Evolutionary conservation across 441 rosid species (phyloP).

Genomic region (Daphne laureola): DNA sequence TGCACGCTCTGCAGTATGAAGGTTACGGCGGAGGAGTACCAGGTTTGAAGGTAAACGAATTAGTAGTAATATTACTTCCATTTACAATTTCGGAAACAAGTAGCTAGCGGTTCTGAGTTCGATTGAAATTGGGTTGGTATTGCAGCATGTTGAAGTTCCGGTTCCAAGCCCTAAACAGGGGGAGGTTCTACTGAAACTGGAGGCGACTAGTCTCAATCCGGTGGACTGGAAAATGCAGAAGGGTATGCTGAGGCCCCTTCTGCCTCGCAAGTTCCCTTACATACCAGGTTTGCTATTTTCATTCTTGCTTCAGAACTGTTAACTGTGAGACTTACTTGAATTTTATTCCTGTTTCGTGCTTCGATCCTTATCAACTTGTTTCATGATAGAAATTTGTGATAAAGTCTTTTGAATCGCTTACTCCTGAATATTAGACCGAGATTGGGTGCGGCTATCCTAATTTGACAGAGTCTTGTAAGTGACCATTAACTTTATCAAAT

Average conservation of each 20-base stretch:
- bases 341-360: too few species aligned
- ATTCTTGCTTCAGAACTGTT: neutral
- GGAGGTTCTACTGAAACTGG: conserved; percentile 45
- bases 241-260: conserved; percentile 47
- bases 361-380: too few species aligned
- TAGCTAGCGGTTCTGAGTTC: neutral
- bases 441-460: too few species aligned
- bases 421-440: too few species aligned
- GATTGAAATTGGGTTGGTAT: neutral
- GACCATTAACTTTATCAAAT: too few species aligned
- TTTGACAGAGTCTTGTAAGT: too few species aligned
- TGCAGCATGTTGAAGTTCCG: conserved; percentile 59
- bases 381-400: too few species aligned
- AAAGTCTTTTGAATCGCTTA: too few species aligned
- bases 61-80: too few species aligned
- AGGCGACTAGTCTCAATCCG: conserved; percentile 56
- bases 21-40: conserved; percentile 49
- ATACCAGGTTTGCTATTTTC: conserved; percentile 42
- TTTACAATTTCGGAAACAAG: neutral
- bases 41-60: conserved; percentile 33
- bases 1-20: conserved; percentile 42
- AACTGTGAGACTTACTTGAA: too few species aligned
- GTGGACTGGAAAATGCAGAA: conserved; percentile 64
- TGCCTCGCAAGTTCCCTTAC: conserved; percentile 57
- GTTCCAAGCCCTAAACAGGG: conserved; percentile 34